Evolutionary conservation across 2,329 filamentous ascomycete genomes (phyloP).

Genomic region (Aureobasidium leucospermi): DNA sequence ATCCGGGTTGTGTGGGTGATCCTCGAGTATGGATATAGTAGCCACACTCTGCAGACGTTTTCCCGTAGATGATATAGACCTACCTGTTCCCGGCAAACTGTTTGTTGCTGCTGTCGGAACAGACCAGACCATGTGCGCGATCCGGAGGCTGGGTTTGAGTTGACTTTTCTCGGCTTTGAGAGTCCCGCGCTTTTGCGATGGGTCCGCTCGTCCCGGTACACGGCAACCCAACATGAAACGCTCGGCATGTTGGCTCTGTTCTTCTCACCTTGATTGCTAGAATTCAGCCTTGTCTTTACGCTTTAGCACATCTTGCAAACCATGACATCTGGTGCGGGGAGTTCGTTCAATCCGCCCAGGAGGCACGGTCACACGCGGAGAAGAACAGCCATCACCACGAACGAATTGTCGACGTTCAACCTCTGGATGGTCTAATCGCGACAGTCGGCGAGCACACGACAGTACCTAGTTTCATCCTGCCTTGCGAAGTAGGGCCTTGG

Average conservation of each 20-base stretch:
- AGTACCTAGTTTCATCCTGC: not conserved
- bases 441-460: not conserved
- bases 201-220: slow-evolving; percentile 7
- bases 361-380: not conserved
- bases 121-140: not conserved
- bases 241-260: slow-evolving; percentile 2
- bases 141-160: slow-evolving; percentile 6
- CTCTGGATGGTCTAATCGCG: not conserved
- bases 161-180: slow-evolving; percentile 2
- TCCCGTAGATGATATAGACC: not conserved
- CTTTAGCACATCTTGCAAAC: not conserved
- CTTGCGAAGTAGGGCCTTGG: not conserved
- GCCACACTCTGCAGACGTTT: not conserved
- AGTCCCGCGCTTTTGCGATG: slow-evolving; percentile 2
- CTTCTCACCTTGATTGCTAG: not conserved
- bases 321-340: not conserved
- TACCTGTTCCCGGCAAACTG: not conserved
- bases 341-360: not conserved
- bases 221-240: slow-evolving; percentile 12
- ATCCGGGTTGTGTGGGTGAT: not conserved
- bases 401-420: too few relatives aligned
- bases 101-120: not conserved
- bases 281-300: slow-evolving; percentile 1
- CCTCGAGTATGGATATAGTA: not conserved
- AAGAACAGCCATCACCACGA: not conserved